Evolutionary conservation across 805 yeast species (phyloP).

Genomic region (Starmerella asiatica): DNA sequence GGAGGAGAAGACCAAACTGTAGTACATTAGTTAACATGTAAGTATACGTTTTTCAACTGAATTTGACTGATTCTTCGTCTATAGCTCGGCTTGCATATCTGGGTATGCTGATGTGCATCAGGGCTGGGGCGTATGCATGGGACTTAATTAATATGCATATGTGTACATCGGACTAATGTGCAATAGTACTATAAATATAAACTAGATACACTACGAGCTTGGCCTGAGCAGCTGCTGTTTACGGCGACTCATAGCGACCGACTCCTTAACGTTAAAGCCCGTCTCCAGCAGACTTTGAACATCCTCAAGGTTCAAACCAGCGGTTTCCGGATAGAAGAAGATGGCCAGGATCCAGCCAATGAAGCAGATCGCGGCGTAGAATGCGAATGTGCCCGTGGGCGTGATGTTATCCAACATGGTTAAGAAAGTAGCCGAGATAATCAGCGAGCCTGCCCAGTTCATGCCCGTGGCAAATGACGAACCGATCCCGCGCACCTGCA

Average conservation of each 20-base stretch:
- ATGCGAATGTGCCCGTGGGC: conserved; percentile 86
- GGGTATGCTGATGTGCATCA: too few relatives aligned
- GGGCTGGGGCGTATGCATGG: too few relatives aligned
- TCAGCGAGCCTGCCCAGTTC: conserved; percentile 90
- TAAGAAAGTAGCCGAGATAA: conserved; percentile 80
- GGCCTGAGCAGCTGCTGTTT: conserved; percentile 13
- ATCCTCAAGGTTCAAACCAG: conserved; percentile 83
- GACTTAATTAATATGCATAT: too few relatives aligned
- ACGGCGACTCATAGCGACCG: conserved; percentile 37
- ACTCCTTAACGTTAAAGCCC: conserved; percentile 73
- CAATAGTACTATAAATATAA: background rate
- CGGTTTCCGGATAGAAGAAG: conserved; percentile 84
- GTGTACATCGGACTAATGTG: too few relatives aligned
- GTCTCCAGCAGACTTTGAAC: conserved; percentile 66
- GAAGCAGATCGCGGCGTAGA: conserved; percentile 72
- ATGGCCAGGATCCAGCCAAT: conserved; percentile 59
- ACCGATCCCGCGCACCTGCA: conserved; percentile 84
- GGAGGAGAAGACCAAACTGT: too few relatives aligned
- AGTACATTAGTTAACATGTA: too few relatives aligned
- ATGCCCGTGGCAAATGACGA: conserved; percentile 82
- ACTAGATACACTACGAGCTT: background rate
- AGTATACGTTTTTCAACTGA: too few relatives aligned
- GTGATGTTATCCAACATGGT: conserved; percentile 89
- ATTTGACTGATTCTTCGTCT: too few relatives aligned
- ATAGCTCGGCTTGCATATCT: too few relatives aligned